A percentile compares a stretch with the other conserved stretches of the same genome.
phyloP scores from a whole-genome alignment of 1,284 basidiomycete species.

The Boletus sp. region DNA sequence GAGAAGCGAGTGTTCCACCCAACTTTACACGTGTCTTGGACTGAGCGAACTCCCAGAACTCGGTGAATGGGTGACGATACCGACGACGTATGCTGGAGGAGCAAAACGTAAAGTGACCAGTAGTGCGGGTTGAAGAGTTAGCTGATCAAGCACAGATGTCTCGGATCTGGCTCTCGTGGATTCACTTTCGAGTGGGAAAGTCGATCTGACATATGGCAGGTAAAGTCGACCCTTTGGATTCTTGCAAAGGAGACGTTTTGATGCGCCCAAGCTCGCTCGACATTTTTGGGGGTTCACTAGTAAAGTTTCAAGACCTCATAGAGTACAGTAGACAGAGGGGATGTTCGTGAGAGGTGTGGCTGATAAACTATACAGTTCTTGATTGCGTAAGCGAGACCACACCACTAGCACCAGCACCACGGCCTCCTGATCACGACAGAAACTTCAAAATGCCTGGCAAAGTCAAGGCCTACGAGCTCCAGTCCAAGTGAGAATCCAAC shows the following conservation, averaged over 20 bases:
- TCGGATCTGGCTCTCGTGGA: constrained; percentile 85
- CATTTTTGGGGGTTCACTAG: constrained; percentile 77
- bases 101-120: constrained; percentile 64
- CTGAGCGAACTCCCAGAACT: constrained; percentile 53
- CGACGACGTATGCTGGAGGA: constrained; percentile 96
- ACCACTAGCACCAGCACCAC: constrained; percentile 4
- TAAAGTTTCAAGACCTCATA: constrained; percentile 71
- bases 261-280: constrained; percentile 59
- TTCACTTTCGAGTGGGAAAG: constrained; percentile 74
- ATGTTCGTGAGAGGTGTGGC: constrained; percentile 34
- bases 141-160: constrained; percentile 52
- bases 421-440: constrained; percentile 25
- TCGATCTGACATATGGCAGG: constrained; percentile 97
- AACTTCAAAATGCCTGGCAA: constrained; percentile 70
- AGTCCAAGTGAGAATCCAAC: constrained; percentile 77
- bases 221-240: constrained; percentile 33
- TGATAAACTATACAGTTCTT: constrained; percentile 36
- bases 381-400: constrained; percentile 27
- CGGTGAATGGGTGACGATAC: constrained; percentile 88
- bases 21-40: not conserved
- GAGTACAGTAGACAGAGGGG: not conserved
- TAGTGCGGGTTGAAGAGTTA: not conserved
- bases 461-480: constrained; percentile 98
- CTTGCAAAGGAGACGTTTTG: not conserved
- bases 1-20: constrained; percentile 48